These are phyloP conservation scores for Kalmanozyma brasiliensis DNA, from an alignment of 1,284 basidiomycete genomes.

Conservation along the genomic window DNA sequence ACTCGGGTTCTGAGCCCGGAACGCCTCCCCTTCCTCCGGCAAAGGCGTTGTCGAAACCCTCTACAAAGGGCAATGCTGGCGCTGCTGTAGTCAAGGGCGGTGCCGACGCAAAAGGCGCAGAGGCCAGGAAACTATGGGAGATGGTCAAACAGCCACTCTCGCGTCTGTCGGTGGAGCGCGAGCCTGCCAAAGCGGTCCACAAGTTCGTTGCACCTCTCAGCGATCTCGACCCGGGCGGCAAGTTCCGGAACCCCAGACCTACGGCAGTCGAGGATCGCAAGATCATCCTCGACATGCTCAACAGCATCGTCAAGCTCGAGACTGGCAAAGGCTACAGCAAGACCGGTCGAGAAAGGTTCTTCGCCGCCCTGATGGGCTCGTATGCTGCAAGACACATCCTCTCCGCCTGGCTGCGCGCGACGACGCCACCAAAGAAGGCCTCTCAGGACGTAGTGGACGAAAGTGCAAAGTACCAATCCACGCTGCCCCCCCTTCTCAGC, in stretches of 20 bases:
- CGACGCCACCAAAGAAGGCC: slow-evolving; percentile 37
- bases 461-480: slow-evolving; percentile 46
- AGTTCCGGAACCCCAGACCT: slow-evolving; percentile 17
- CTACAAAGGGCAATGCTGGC: background rate
- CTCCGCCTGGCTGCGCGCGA: slow-evolving; percentile 28
- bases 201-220: slow-evolving; percentile 24
- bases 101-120: background rate
- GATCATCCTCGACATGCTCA: slow-evolving; percentile 19
- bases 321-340: slow-evolving; percentile 37
- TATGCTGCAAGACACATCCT: slow-evolving; percentile 38
- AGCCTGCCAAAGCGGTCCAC: slow-evolving; percentile 19
- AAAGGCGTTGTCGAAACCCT: slow-evolving; percentile 25
- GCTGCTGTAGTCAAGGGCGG: slow-evolving; percentile 1
- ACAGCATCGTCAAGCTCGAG: slow-evolving; percentile 30
- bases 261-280: slow-evolving; percentile 28
- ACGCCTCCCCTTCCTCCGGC: slow-evolving; percentile 35
- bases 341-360: slow-evolving; percentile 21
- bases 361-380: slow-evolving; percentile 23
- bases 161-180: slow-evolving; percentile 21
- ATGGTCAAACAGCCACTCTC: slow-evolving; percentile 16
- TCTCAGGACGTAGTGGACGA: slow-evolving; percentile 30
- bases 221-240: slow-evolving; percentile 24
- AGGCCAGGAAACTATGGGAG: slow-evolving; percentile 10
- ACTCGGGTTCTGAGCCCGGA: slow-evolving; percentile 17
- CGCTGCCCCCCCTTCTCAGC: slow-evolving; percentile 42